A percentile compares a stretch with the other conserved stretches of the same genome.
phyloP scores from a whole-genome alignment of 331 rosid genomes.

The Quercus tomentella region DNA sequence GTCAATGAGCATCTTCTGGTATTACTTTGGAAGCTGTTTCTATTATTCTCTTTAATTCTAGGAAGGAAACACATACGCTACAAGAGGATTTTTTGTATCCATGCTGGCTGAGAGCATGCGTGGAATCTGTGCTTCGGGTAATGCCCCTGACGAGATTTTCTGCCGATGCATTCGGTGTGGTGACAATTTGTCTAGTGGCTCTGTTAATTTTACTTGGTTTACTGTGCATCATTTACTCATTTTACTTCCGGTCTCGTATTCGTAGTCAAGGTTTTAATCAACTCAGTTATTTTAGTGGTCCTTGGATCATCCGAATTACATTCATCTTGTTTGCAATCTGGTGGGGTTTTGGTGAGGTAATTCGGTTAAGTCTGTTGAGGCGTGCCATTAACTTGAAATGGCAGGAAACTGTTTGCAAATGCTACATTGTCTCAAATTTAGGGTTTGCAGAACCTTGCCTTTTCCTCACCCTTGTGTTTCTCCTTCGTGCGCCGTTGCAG shows the following conservation, averaged over 20 bases:
- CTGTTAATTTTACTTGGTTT: slow-evolving; percentile 81
- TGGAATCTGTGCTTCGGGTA: slow-evolving; percentile 97
- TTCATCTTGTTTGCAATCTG: slow-evolving; percentile 79
- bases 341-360: slow-evolving; percentile 94
- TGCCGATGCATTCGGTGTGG: slow-evolving; percentile 99
- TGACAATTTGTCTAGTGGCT: slow-evolving; percentile 81
- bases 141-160: slow-evolving; percentile 97
- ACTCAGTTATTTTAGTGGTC: slow-evolving; percentile 91
- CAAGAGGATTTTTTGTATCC: slow-evolving; percentile 70
- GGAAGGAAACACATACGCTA: slow-evolving; percentile 33
- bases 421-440: slow-evolving; percentile 85
- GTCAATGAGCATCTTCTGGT: slow-evolving; percentile 31
- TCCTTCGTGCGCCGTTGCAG: slow-evolving; percentile 91
- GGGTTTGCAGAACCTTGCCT: slow-evolving; percentile 99
- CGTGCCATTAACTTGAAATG: slow-evolving; percentile 59
- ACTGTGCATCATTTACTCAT: slow-evolving; percentile 70
- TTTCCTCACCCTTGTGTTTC: slow-evolving; percentile 81
- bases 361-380: slow-evolving; percentile 67
- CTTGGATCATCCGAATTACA: slow-evolving; percentile 86
- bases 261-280: slow-evolving; percentile 56
- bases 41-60: slow-evolving; percentile 30
- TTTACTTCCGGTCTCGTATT: slow-evolving; percentile 86
- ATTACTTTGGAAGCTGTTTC: slow-evolving; percentile 15
- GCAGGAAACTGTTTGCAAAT: slow-evolving; percentile 86
- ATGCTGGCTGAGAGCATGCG: slow-evolving; percentile 99